Percentiles rank a stretch among this genome's conserved stretches.
Evolutionary conservation across 2,329 filamentous ascomycete genomes (phyloP).

Genomic region (Coniochaeta sp.): DNA sequence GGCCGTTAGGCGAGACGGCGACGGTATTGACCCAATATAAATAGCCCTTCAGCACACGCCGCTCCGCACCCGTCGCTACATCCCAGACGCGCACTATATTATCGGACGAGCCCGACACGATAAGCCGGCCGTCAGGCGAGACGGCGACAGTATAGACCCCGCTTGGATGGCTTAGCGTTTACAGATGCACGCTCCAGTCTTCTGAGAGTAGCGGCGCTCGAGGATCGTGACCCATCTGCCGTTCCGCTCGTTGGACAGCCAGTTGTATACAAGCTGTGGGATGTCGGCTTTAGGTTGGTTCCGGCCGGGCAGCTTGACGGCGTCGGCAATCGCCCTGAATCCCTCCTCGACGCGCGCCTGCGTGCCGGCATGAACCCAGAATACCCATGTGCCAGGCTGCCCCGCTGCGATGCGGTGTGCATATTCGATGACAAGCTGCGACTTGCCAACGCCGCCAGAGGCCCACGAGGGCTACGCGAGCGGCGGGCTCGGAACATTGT

Average conservation of each 20-base stretch:
- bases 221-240: slow-evolving; percentile 28
- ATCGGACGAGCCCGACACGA: too few species aligned
- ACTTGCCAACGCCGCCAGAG: too few species aligned
- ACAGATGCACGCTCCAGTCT: too few species aligned
- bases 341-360: slow-evolving; percentile 22
- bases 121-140: too few species aligned
- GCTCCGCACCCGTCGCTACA: too few species aligned
- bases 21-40: too few species aligned
- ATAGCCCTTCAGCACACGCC: too few species aligned
- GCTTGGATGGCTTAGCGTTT: too few species aligned
- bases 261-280: slow-evolving; percentile 19
- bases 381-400: slow-evolving; percentile 16
- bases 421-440: slow-evolving; percentile 8
- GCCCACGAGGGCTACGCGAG: slow-evolving; percentile 21
- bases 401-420: slow-evolving; percentile 8
- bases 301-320: slow-evolving; percentile 17
- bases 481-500: slow-evolving; percentile 10
- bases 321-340: slow-evolving; percentile 22
- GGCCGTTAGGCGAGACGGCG: too few species aligned
- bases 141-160: too few species aligned
- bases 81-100: too few species aligned
- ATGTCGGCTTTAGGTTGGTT: slow-evolving; percentile 16
- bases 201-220: too few species aligned
- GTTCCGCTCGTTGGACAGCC: slow-evolving; percentile 21
- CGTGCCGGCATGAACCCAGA: slow-evolving; percentile 26